Evolutionary conservation across 148 eudicot species (phyloP).

Genomic region (Bassia scoparia): DNA sequence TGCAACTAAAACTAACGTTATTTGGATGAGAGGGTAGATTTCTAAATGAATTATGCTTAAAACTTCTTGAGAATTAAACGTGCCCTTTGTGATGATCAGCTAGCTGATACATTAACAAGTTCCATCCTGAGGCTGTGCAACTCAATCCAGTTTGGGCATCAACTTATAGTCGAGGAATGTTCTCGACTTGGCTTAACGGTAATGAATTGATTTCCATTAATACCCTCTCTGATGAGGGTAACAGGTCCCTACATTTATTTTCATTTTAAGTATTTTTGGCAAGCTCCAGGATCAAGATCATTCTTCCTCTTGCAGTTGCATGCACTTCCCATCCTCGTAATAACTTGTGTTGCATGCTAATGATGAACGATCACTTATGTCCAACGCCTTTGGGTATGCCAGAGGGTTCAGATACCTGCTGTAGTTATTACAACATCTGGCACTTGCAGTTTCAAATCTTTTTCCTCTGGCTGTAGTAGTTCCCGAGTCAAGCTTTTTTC

Average conservation of each 20-base stretch:
- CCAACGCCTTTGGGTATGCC: slow-evolving; percentile 91
- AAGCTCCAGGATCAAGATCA: slow-evolving; percentile 97
- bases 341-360: slow-evolving; percentile 75
- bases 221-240: slow-evolving; percentile 12
- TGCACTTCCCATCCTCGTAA: slow-evolving; percentile 78
- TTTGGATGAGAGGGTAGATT: background rate
- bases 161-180: slow-evolving; percentile 91
- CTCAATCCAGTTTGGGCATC: slow-evolving; percentile 93
- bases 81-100: slow-evolving; percentile 32
- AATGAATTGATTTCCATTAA: slow-evolving; percentile 23
- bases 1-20: background rate
- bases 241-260: slow-evolving; percentile 42
- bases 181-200: slow-evolving; percentile 94
- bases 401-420: slow-evolving; percentile 78
- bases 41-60: background rate
- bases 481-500: slow-evolving; percentile 7
- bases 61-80: slow-evolving; percentile 8
- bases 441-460: slow-evolving; percentile 95
- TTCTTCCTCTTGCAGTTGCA: slow-evolving; percentile 92
- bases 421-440: slow-evolving; percentile 90
- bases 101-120: slow-evolving; percentile 28
- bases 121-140: slow-evolving; percentile 50
- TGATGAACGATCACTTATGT: slow-evolving; percentile 93
- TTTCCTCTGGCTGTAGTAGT: slow-evolving; percentile 89
- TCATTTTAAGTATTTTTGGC: slow-evolving; percentile 83